Conservation (phyloP, 1,139 yeast species). For the Meyerozyma guilliermondii region DNA sequence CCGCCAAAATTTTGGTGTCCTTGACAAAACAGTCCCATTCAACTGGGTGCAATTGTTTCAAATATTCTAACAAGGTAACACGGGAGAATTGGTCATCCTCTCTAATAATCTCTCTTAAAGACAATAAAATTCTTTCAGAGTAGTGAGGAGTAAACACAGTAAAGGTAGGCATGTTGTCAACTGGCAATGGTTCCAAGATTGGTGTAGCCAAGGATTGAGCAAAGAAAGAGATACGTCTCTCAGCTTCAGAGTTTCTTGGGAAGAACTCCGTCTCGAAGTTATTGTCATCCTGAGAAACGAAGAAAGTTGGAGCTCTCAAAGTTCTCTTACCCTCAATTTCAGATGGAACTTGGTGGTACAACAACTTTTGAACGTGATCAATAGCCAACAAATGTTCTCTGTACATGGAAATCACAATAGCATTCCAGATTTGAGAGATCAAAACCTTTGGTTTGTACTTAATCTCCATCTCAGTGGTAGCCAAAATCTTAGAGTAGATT, state of each 20-base stretch:
- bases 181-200: slow-evolving; percentile 96
- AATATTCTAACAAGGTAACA: slow-evolving; percentile 90
- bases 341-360: slow-evolving; percentile 97
- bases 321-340: slow-evolving; percentile 98
- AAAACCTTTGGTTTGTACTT: slow-evolving; percentile 97
- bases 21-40: slow-evolving; percentile 99
- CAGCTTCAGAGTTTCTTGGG: slow-evolving; percentile 96
- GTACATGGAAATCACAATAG: slow-evolving; percentile 96
- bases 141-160: slow-evolving; percentile 97
- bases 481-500: slow-evolving; percentile 93
- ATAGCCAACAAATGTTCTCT: slow-evolving; percentile 96
- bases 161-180: slow-evolving; percentile 98
- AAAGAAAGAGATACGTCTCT: slow-evolving; percentile 97
- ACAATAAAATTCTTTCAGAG: slow-evolving; percentile 90
- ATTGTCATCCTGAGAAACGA: slow-evolving; percentile 96
- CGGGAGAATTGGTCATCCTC: slow-evolving; percentile 98
- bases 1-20: slow-evolving; percentile 97
- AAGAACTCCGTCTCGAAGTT: slow-evolving; percentile 91
- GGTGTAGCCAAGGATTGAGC: slow-evolving; percentile 99
- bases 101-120: slow-evolving; percentile 94
- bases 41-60: slow-evolving; percentile 96
- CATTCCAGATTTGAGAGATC: slow-evolving; percentile 98
- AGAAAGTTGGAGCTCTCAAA: slow-evolving; percentile 96
- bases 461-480: slow-evolving; percentile 98
- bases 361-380: slow-evolving; percentile 94